Evolutionary conservation across 2,329 filamentous ascomycete genomes (phyloP).

Genomic region (Sporothrix euskadiensis): DNA sequence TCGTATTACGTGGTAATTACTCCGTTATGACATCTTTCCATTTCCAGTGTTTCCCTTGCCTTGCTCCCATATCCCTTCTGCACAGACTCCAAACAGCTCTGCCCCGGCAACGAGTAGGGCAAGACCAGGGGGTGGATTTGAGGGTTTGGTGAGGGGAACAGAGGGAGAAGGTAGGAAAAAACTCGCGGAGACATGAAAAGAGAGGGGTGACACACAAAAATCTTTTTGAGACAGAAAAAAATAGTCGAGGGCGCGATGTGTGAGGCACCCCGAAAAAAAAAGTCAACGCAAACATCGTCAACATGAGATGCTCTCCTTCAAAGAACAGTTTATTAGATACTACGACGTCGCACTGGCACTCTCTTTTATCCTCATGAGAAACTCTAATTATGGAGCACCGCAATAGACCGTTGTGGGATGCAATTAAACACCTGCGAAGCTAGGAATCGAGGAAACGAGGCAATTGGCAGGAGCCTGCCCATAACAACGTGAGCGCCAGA

Average conservation of each 20-base stretch:
- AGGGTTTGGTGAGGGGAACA: constrained; percentile 23
- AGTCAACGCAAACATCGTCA: background rate
- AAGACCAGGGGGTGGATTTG: constrained; percentile 28
- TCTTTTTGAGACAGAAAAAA: too few species aligned
- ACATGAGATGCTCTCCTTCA: background rate
- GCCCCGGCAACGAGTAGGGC: constrained; percentile 26
- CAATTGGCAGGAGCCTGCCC: background rate
- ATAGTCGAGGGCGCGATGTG: background rate
- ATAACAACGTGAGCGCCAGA: constrained; percentile 15
- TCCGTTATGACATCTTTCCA: background rate
- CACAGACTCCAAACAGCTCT: constrained; percentile 19
- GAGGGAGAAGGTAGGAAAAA: background rate
- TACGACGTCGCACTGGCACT: background rate
- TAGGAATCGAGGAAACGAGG: background rate
- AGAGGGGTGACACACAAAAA: constrained; percentile 20
- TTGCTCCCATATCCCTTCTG: constrained; percentile 1
- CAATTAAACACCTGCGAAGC: constrained; percentile 21
- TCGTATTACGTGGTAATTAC: too few species aligned
- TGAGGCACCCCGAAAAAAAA: background rate
- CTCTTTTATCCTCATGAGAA: constrained; percentile 7
- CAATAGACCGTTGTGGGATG: constrained; percentile 6
- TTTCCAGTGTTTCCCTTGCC: background rate
- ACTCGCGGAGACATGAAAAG: constrained; percentile 6
- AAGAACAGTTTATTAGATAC: background rate
- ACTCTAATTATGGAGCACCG: constrained; percentile 7